phyloP scores from a whole-genome alignment of 768 basidiomycete genomes.

The Mycena olivaceomarginata region DNA sequence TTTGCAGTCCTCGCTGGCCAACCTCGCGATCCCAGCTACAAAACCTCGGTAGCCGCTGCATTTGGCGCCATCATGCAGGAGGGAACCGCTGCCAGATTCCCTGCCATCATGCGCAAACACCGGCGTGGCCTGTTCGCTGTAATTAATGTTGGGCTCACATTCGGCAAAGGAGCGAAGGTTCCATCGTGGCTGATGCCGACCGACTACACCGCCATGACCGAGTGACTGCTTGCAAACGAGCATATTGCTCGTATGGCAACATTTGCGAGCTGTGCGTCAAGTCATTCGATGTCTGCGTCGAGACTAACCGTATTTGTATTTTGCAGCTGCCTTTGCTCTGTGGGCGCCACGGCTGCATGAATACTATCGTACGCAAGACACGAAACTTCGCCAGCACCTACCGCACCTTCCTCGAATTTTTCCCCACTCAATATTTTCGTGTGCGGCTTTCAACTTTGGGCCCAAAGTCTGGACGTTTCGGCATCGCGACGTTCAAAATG shows the following conservation, averaged over 20 bases:
- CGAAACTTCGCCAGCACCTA: background rate
- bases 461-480: conserved; percentile 44
- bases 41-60: background rate
- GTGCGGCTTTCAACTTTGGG: conserved; percentile 56
- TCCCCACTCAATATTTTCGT: background rate
- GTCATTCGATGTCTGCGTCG: too few species aligned
- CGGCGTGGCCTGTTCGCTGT: background rate
- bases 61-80: background rate
- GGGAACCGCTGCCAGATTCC: background rate
- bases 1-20: background rate
- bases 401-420: background rate
- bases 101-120: background rate
- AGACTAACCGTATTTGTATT: too few species aligned
- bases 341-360: conserved; percentile 32
- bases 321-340: conserved; percentile 28
- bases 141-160: background rate
- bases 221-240: too few species aligned
- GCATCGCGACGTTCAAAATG: conserved; percentile 31
- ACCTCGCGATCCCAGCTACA: too few species aligned
- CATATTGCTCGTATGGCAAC: too few species aligned
- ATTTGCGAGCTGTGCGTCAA: too few species aligned
- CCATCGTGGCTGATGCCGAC: too few species aligned
- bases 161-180: too few species aligned
- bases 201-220: too few species aligned
- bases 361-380: background rate